phyloP scores from a whole-genome alignment of 441 rosid genomes.

The Sinapis alba region DNA sequence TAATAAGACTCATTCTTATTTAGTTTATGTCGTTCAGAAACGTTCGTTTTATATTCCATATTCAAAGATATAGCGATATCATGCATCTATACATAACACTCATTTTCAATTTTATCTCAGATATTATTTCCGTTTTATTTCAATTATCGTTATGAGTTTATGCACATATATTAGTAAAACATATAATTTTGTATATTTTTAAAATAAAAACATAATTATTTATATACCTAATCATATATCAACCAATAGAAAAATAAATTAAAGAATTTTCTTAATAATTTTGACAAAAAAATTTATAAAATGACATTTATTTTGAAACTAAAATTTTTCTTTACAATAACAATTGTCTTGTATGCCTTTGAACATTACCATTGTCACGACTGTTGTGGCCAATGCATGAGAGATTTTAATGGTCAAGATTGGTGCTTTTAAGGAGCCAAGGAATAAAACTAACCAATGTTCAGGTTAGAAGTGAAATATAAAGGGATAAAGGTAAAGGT shows the following conservation, averaged over 20 bases:
- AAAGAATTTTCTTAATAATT: no score
- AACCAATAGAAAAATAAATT: no score
- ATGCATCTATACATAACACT: not conserved
- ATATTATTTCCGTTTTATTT: no score
- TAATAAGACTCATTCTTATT: not conserved
- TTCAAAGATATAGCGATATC: not conserved
- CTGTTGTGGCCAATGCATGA: not conserved
- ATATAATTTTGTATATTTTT: no score
- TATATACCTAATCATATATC: no score
- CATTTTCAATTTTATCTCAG: not conserved
- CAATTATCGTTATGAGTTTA: no score
- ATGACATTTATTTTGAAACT: no score
- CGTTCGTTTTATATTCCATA: not conserved
- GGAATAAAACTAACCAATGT: not conserved
- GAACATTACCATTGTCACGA: not conserved
- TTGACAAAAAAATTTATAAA: no score
- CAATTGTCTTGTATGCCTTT: not conserved
- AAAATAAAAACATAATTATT: no score
- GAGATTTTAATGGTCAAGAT: not conserved
- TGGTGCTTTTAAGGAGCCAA: not conserved
- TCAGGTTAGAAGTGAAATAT: not conserved
- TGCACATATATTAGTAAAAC: no score
- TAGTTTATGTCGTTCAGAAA: not conserved
- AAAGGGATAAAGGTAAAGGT: slow-evolving; percentile 19
- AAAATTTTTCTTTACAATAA: no score